phyloP scores from a whole-genome alignment of 768 basidiomycete genomes.

The Cyclocybe cylindracea region DNA sequence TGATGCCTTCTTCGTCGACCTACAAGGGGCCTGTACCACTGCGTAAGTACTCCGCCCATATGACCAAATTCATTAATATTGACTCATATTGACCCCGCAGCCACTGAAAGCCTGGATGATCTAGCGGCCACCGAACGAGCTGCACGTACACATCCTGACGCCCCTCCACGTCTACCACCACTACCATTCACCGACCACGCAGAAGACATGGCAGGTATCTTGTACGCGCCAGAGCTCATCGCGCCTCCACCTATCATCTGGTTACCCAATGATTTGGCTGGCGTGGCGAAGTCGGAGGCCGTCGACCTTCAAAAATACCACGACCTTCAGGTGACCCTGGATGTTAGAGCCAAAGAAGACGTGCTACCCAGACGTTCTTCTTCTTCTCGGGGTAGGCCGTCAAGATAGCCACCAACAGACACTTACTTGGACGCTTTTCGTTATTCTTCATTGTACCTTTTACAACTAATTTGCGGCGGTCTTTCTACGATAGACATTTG shows the following conservation, averaged over 20 bases:
- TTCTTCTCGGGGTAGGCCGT: slow-evolving; percentile 27
- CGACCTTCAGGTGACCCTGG: slow-evolving; percentile 67
- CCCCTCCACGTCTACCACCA: slow-evolving; percentile 70
- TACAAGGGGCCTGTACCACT: slow-evolving; percentile 65
- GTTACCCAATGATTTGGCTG: slow-evolving; percentile 79
- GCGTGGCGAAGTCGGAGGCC: slow-evolving; percentile 74
- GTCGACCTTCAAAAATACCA: slow-evolving; percentile 77
- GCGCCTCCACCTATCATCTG: slow-evolving; percentile 81
- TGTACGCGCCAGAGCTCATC: slow-evolving; percentile 82
- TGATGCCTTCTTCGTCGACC: slow-evolving; percentile 61
- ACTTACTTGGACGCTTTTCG: too few relatives aligned
- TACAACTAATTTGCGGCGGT: slow-evolving; percentile 2
- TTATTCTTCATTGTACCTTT: slow-evolving; percentile 8
- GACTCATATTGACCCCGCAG: slow-evolving; percentile 30
- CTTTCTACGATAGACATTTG: background rate
- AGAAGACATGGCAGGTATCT: slow-evolving; percentile 72
- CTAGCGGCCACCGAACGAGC: slow-evolving; percentile 77
- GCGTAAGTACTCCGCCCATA: slow-evolving; percentile 43
- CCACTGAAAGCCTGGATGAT: slow-evolving; percentile 81
- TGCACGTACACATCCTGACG: slow-evolving; percentile 76
- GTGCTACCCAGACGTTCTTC: slow-evolving; percentile 37
- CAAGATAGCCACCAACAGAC: slow-evolving; percentile 16
- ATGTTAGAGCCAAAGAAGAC: slow-evolving; percentile 61
- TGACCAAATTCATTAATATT: slow-evolving; percentile 6
- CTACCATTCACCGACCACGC: slow-evolving; percentile 74